Evolutionary conservation across 176 grass and related monocot genomes (phyloP), one percentile per base, ranked within the genome.

Genomic region (Triticum timopheevii): DNA sequence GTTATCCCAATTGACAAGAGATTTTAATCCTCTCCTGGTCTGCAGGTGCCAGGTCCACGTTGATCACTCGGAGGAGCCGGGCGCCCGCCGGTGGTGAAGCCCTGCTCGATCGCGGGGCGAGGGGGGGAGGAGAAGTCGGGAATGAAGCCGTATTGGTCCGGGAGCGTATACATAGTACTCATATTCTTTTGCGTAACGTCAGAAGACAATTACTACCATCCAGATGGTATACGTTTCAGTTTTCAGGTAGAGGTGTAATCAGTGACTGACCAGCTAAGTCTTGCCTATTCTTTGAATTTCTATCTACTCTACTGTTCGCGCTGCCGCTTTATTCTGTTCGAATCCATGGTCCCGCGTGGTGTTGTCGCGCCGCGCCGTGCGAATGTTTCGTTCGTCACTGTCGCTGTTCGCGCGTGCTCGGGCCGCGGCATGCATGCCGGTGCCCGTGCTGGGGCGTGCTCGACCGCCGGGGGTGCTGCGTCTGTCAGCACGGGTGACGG

Each of bases 111-210:
- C 70, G 69, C 20, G 13, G 20, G 22, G 54, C 15, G 15, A 54
- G 50, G 87, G 65, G 49, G 34, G 61, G 42, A 62, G 76, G 82
- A 70, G 85, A 44, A 82, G 82, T n/a, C 4, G 82, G 90, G 90
- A 86, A 92, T 92, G 90, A 92, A 92, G 90, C 90, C 50, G 23
- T 86, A 84, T 85, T 82, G 90, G 90, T 92, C 90, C 90, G 86
- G 82, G 77, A 91, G 89, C 69, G 70, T 85, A 91, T 88, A 88
- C 82, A 91, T 85, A 65, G 63, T 69, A 85, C 73, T 63, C 8
- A 82, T 77, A 81, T 83, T 70, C 7, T 78, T 59, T 89, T 74
- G 24, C 76, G 63, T 65, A 64, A 72, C 31, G 75, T 81, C 3
- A 56, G 82, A 81, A 38, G 23, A 30, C 28, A 30, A 30, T 30